phyloP scores from a whole-genome alignment of 2,329 filamentous ascomycete genomes.

The Cladosporium sphaerospermum region DNA sequence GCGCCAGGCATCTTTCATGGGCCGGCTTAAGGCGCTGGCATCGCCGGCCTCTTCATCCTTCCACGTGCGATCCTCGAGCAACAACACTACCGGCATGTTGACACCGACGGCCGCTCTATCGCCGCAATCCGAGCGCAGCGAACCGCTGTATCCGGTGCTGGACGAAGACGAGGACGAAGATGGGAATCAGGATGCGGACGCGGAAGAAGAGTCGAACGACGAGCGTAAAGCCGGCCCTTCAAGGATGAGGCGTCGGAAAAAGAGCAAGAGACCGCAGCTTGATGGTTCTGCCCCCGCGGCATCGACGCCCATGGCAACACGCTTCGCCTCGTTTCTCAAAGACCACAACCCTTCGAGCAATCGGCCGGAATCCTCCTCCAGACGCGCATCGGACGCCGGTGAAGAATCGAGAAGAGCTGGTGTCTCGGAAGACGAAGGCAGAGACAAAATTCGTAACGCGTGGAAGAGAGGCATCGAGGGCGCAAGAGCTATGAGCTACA shows the following conservation, averaged over 20 bases:
- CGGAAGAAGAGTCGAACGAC: slow-evolving; percentile 55
- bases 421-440: slow-evolving; percentile 47
- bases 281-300: slow-evolving; percentile 52
- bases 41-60: slow-evolving; percentile 15
- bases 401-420: slow-evolving; percentile 40
- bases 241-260: slow-evolving; percentile 41
- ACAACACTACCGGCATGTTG: slow-evolving; percentile 14
- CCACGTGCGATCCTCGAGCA: slow-evolving; percentile 16
- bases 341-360: slow-evolving; percentile 44
- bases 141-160: slow-evolving; percentile 25
- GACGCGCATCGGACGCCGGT: slow-evolving; percentile 35
- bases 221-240: slow-evolving; percentile 10
- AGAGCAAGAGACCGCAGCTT: slow-evolving; percentile 53
- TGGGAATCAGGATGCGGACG: slow-evolving; percentile 80
- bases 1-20: slow-evolving; percentile 24
- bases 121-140: slow-evolving; percentile 29
- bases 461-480: slow-evolving; percentile 43
- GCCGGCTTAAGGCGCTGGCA: slow-evolving; percentile 26
- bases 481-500: slow-evolving; percentile 43
- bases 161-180: slow-evolving; percentile 50
- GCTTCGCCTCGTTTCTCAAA: slow-evolving; percentile 43
- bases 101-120: slow-evolving; percentile 23
- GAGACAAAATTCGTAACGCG: slow-evolving; percentile 42
- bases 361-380: slow-evolving; percentile 55
- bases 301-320: slow-evolving; percentile 55